These are phyloP conservation scores for Conringia planisiliqua DNA, from an alignment of 345 rosid genomes.

Conservation along the genomic window DNA sequence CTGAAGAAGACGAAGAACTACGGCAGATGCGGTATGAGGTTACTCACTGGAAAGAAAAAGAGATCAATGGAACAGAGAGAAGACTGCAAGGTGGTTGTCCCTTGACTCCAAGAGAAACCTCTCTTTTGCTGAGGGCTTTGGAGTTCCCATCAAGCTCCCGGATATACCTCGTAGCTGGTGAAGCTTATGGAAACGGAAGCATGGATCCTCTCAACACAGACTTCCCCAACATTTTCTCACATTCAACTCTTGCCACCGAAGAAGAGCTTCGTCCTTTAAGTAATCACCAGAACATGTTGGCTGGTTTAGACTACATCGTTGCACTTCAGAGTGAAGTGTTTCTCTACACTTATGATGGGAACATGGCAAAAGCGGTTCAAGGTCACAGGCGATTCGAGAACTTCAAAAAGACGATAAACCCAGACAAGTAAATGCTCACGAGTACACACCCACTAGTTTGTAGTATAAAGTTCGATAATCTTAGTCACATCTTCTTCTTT, in stretches of 20 bases:
- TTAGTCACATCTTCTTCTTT: neutral
- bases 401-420: constrained; percentile 84
- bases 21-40: constrained; percentile 76
- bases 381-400: constrained; percentile 86
- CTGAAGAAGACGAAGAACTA: constrained; percentile 82
- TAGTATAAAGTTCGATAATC: neutral
- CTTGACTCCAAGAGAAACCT: constrained; percentile 87
- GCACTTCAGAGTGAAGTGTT: constrained; percentile 88
- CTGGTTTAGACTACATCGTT: constrained; percentile 82
- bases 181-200: constrained; percentile 82
- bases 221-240: constrained; percentile 77
- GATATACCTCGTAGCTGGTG: constrained; percentile 96
- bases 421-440: constrained; percentile 58
- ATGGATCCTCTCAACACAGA: constrained; percentile 68
- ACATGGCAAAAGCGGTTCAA: constrained; percentile 98
- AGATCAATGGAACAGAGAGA: constrained; percentile 86
- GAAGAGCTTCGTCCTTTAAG: constrained; percentile 72
- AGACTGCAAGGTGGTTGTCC: constrained; percentile 93
- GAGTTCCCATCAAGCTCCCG: constrained; percentile 73
- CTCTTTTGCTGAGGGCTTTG: constrained; percentile 77
- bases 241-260: constrained; percentile 68
- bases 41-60: constrained; percentile 89
- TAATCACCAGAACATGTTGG: constrained; percentile 92
- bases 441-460: neutral
- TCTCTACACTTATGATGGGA: constrained; percentile 87